These are phyloP conservation scores for Hydnum rufescens DNA, from an alignment of 768 basidiomycete species.

Conservation along the genomic window DNA sequence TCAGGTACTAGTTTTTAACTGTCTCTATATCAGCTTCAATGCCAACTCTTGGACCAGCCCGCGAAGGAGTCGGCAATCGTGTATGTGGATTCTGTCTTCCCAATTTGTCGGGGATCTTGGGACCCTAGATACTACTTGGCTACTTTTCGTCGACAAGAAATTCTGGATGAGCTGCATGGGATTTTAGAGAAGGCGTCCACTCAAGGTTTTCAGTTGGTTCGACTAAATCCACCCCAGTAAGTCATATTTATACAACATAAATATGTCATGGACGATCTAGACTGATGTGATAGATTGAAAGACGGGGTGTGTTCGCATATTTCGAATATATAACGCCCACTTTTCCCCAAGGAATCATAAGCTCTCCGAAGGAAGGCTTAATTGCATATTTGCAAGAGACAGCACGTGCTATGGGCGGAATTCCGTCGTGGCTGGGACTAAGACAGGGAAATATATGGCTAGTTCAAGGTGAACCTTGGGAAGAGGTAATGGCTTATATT, in stretches of 20 bases:
- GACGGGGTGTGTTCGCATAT: slow-evolving; percentile 76
- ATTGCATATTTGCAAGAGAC: slow-evolving; percentile 22
- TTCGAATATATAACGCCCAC: slow-evolving; percentile 33
- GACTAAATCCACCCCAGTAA: slow-evolving; percentile 28
- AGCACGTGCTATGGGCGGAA: slow-evolving; percentile 29
- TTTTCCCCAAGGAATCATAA: too few species aligned
- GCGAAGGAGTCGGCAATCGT: slow-evolving; percentile 14
- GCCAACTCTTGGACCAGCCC: not conserved
- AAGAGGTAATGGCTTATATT: slow-evolving; percentile 40
- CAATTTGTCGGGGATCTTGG: slow-evolving; percentile 46
- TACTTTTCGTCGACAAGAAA: slow-evolving; percentile 34
- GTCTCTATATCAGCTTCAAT: not conserved
- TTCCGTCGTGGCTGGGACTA: slow-evolving; percentile 44
- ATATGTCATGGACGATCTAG: not conserved
- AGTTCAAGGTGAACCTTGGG: slow-evolving; percentile 63
- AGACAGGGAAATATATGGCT: slow-evolving; percentile 38
- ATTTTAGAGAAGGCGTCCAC: slow-evolving; percentile 33
- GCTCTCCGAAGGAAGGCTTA: slow-evolving; percentile 19
- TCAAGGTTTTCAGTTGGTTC: slow-evolving; percentile 40
- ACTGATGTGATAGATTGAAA: slow-evolving; percentile 28
- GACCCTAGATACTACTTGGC: slow-evolving; percentile 35
- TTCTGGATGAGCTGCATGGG: slow-evolving; percentile 28
- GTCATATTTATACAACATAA: not conserved
- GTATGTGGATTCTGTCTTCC: slow-evolving; percentile 63
- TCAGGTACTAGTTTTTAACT: too few species aligned